Conservation (phyloP, 306 rosid genomes). For the Dalbergia oliveri region DNA sequence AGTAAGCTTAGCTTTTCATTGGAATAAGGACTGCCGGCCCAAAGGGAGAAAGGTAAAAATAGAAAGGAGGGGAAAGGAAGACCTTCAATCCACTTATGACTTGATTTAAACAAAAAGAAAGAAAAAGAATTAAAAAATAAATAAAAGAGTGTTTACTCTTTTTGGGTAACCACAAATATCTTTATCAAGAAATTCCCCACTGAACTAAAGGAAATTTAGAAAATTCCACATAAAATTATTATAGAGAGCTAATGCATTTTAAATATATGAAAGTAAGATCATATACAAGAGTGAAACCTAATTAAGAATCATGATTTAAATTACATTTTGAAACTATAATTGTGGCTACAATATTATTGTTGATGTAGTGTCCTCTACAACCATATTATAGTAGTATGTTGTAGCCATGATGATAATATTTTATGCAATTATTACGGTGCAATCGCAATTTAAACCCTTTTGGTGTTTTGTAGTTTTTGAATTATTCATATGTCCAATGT, state of each 20-base stretch:
- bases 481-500: neutral
- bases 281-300: no score
- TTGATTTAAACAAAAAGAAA: neutral
- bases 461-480: neutral
- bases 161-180: conserved; percentile 35
- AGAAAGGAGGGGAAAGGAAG: neutral
- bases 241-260: conserved; percentile 40
- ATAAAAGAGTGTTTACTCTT: neutral
- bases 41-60: conserved; percentile 37
- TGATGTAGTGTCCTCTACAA: no score
- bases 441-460: neutral
- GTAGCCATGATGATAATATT: no score
- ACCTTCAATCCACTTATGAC: neutral
- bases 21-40: conserved; percentile 30
- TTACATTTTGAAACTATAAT: no score
- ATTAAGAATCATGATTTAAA: no score
- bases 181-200: conserved; percentile 48
- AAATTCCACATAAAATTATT: conserved; percentile 46
- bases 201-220: conserved; percentile 12
- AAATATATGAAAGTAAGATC: neutral
- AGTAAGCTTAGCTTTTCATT: conserved; percentile 28
- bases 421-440: no score
- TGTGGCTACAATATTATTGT: no score
- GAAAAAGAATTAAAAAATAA: neutral
- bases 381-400: no score